Evolutionary conservation across 2,329 filamentous ascomycete species (phyloP), one percentile per base, ranked within the genome.

Genomic region (Xylariaceae sp.): DNA sequence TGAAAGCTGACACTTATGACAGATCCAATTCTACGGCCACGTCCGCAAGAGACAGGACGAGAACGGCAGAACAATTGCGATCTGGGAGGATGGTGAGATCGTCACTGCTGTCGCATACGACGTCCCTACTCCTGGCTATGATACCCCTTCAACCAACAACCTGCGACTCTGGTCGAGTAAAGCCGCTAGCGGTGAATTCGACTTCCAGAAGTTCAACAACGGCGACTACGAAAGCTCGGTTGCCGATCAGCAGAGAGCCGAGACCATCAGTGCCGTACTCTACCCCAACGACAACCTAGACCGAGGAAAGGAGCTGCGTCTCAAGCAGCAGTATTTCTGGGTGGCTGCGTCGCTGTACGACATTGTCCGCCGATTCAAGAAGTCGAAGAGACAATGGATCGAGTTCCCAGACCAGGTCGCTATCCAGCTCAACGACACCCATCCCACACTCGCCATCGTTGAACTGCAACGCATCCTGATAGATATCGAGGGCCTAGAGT

Each of bases 311-410:
- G 94, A 99, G 79, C 85, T 99, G 64, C 90, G 94, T 56, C 77
- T 99, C 75, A 99, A 99, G 83, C 94, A 99, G 75, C 94, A 99
- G 75, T 99, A 99, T 82, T 99, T 99, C 79, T 99, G 94, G 94
- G 96, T 96, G 71, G 92, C 94, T 55, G 94, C 94, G 13, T 99
- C 94, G 13, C 82, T 99, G 3, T 91, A 91, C 72, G 94, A 99
- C 70, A 99, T 99, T 72, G 89, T 99, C 61, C 89, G 94, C 60
- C 88, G 94, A 60, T 99, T 97, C 86, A 99, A 97, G 82, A 99
- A 97, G 83, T 87, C 91, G 15, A 92, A 90, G 79, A 87, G 93
- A 64, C 79, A 88, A 6, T 99, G 94, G 94, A 87, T 78, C 66
- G 89, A 96, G 70, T 99, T 99, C 77, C 82, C 93, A 50, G 93